Conservation (phyloP, 139 green algal species). For the Coelastrella sp. region DNA sequence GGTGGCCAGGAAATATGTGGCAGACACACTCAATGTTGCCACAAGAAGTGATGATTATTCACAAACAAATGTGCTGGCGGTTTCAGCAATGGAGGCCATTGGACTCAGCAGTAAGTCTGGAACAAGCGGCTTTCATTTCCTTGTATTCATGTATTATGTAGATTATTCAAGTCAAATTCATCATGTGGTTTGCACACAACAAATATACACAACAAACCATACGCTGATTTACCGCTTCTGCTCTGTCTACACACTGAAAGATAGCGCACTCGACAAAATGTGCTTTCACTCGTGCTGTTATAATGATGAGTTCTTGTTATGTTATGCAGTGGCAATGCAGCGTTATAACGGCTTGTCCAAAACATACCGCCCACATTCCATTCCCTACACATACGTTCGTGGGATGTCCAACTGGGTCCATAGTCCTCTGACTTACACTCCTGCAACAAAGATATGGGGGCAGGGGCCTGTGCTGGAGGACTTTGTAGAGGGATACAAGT, state of each 20-base stretch:
- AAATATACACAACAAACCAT: no score
- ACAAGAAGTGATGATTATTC: not conserved
- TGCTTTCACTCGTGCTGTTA: no score
- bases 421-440: conserved; percentile 49
- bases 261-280: no score
- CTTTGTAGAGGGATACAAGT: conserved; percentile 69
- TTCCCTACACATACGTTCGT: conserved; percentile 66
- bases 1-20: conserved; percentile 58
- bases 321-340: conserved; percentile 42
- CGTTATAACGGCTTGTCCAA: conserved; percentile 56
- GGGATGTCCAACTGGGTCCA: conserved; percentile 63
- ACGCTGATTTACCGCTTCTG: no score
- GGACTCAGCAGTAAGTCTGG: conserved; percentile 43
- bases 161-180: not conserved
- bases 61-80: conserved; percentile 56
- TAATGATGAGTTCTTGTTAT: no score
- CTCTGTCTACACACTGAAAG: no score
- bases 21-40: conserved; percentile 57
- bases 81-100: conserved; percentile 70
- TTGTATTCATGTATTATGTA: not conserved
- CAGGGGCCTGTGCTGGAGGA: conserved; percentile 55
- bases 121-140: not conserved
- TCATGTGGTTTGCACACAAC: no score
- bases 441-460: conserved; percentile 45
- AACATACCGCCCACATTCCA: conserved; percentile 30